Percentiles rank a stretch among this genome's conserved stretches.
Evolutionary conservation across 2,329 filamentous ascomycete genomes (phyloP).

Genomic region (Rhytidhysteron rufulum): DNA sequence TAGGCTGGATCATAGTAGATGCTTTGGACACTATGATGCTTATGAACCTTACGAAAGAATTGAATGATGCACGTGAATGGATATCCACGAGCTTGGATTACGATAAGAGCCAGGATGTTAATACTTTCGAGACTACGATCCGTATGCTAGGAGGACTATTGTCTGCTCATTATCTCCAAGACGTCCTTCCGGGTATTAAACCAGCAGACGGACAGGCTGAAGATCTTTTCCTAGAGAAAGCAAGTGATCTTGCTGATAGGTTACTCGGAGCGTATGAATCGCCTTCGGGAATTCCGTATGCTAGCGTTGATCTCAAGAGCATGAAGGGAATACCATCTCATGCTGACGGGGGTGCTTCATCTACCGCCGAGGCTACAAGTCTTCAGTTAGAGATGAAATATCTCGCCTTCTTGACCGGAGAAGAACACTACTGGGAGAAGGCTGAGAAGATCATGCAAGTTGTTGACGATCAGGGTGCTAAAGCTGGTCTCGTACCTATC

Average conservation of each 20-base stretch:
- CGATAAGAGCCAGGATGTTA: constrained; percentile 91
- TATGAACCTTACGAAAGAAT: constrained; percentile 89
- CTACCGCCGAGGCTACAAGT: constrained; percentile 88
- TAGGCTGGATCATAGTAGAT: constrained; percentile 98
- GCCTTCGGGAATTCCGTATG: constrained; percentile 78
- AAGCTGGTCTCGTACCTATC: constrained; percentile 86
- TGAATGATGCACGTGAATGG: constrained; percentile 85
- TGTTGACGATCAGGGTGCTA: constrained; percentile 73
- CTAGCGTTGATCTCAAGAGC: constrained; percentile 82
- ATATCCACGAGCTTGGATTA: constrained; percentile 76
- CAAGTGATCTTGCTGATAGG: constrained; percentile 84
- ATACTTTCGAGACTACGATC: constrained; percentile 96
- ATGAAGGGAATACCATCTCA: constrained; percentile 76
- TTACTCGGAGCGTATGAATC: constrained; percentile 86
- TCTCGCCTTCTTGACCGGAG: constrained; percentile 87
- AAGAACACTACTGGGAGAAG: constrained; percentile 86
- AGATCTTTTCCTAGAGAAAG: constrained; percentile 94
- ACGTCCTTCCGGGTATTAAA: constrained; percentile 73
- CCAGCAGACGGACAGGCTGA: constrained; percentile 71
- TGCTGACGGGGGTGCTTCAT: constrained; percentile 80
- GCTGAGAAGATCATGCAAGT: constrained; percentile 90
- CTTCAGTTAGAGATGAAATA: constrained; percentile 98
- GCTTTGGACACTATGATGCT: constrained; percentile 94
- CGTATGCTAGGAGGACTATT: constrained; percentile 93
- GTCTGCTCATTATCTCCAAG: constrained; percentile 93